phyloP scores from a whole-genome alignment of 2,329 filamentous ascomycete genomes.

The Alternaria viburni region DNA sequence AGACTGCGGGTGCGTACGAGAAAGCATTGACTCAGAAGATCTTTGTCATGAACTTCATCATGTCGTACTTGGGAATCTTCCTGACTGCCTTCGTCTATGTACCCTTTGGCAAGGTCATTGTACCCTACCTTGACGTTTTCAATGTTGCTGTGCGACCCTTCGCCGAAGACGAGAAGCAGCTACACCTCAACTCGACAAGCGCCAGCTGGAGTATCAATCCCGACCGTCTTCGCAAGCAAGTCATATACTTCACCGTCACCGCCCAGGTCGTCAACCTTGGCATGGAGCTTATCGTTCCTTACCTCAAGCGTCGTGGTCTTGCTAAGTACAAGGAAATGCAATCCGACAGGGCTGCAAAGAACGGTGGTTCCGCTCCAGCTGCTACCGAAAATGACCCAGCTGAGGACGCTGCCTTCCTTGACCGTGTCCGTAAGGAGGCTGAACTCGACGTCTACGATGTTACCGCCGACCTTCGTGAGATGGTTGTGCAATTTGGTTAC shows the following conservation, averaged over 20 bases:
- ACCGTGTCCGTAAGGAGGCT: conserved; percentile 81
- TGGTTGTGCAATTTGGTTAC: conserved; percentile 71
- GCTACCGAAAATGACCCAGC: conserved; percentile 67
- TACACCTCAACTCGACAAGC: conserved; percentile 54
- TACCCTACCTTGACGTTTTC: conserved; percentile 87
- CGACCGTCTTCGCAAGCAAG: conserved; percentile 81
- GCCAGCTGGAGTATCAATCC: conserved; percentile 82
- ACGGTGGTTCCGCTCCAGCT: conserved; percentile 59
- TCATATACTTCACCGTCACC: conserved; percentile 95
- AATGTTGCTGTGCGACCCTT: conserved; percentile 75
- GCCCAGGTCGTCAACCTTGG: conserved; percentile 88
- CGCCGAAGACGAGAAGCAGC: conserved; percentile 74
- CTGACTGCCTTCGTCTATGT: conserved; percentile 94
- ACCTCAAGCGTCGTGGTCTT: conserved; percentile 78
- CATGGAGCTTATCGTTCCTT: conserved; percentile 84
- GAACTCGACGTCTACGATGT: conserved; percentile 87
- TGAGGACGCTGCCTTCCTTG: conserved; percentile 81
- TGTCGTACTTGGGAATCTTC: conserved; percentile 84
- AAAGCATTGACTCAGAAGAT: conserved; percentile 88
- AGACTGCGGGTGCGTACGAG: conserved; percentile 83
- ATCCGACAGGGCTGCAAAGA: conserved; percentile 62
- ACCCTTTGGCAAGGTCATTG: conserved; percentile 82
- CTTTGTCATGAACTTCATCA: conserved; percentile 96
- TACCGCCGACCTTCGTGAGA: conserved; percentile 84
- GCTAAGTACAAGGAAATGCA: conserved; percentile 80